These are phyloP conservation scores for Suhomyces atakaporum DNA, from an alignment of 1,139 yeast species.

Conservation along the genomic window DNA sequence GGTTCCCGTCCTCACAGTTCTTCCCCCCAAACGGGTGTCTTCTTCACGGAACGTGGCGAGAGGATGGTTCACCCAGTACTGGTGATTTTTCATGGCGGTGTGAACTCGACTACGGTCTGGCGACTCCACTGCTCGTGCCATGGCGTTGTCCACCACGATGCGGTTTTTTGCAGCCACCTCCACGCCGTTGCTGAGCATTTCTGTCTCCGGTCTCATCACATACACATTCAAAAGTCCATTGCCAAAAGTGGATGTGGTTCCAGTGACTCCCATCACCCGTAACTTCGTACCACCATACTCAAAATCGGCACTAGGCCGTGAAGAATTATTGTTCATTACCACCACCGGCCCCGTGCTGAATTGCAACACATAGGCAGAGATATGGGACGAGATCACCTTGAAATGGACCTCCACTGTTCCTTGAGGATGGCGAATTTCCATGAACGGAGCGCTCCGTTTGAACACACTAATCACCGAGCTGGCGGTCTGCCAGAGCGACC, in stretches of 20 bases:
- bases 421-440: constrained; percentile 25
- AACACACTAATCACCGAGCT: constrained; percentile 34
- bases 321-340: constrained; percentile 34
- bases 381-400: constrained; percentile 32
- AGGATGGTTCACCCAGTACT: constrained; percentile 29
- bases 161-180: constrained; percentile 9
- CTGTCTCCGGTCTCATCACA: constrained; percentile 25
- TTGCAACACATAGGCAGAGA: constrained; percentile 37
- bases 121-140: constrained; percentile 14
- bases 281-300: constrained; percentile 31
- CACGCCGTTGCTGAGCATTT: constrained; percentile 28
- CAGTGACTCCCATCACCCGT: constrained; percentile 38
- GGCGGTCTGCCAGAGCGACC: constrained; percentile 23
- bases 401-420: constrained; percentile 28
- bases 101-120: constrained; percentile 17
- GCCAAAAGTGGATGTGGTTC: constrained; percentile 43
- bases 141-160: constrained; percentile 9
- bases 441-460: constrained; percentile 36
- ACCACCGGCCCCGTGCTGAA: constrained; percentile 24
- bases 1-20: constrained; percentile 30
- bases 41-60: constrained; percentile 34
- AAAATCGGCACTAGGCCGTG: constrained; percentile 39
- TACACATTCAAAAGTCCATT: constrained; percentile 32
- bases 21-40: constrained; percentile 28
- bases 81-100: constrained; percentile 15